phyloP scores from a whole-genome alignment of 495 filamentous ascomycete genomes.

The Lophiotrema nucula region DNA sequence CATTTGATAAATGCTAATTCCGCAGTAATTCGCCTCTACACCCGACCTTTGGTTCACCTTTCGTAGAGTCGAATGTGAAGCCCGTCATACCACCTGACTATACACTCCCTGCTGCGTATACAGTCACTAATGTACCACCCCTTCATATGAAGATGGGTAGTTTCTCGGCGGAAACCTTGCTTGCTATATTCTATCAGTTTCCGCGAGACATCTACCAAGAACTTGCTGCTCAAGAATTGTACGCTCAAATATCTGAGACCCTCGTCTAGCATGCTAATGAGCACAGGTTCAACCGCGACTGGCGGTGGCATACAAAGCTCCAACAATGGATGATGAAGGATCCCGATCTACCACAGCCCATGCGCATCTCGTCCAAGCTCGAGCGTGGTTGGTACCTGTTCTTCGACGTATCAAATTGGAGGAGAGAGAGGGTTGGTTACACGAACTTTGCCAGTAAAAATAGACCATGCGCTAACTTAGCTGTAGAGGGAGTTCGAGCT shows the following conservation, averaged over 20 bases:
- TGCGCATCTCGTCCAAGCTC: constrained; percentile 61
- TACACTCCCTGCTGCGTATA: constrained; percentile 77
- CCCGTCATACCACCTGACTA: constrained; percentile 72
- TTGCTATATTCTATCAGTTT: constrained; percentile 93
- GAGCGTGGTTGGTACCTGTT: constrained; percentile 88
- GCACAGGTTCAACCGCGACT: constrained; percentile 59
- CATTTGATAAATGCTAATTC: constrained; percentile 9
- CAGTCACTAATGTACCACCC: constrained; percentile 79
- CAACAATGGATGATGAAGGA: constrained; percentile 91
- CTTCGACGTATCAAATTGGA: constrained; percentile 83
- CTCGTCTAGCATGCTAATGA: background rate
- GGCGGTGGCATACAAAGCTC: constrained; percentile 88
- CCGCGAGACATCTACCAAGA: constrained; percentile 82
- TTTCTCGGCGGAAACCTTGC: constrained; percentile 87
- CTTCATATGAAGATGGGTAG: constrained; percentile 73
- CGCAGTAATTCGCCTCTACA: constrained; percentile 54
- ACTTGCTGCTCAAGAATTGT: constrained; percentile 77
- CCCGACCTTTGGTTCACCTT: constrained; percentile 67
- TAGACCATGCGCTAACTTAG: constrained; percentile 27
- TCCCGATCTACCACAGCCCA: constrained; percentile 66
- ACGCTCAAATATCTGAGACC: background rate
- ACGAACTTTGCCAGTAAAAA: constrained; percentile 7
- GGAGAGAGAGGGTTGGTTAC: constrained; percentile 70
- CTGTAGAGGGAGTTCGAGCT: constrained; percentile 72
- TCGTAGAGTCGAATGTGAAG: constrained; percentile 59